Conservation (phyloP, 2,329 filamentous ascomycete genomes). For the Lecanosticta acicola region DNA sequence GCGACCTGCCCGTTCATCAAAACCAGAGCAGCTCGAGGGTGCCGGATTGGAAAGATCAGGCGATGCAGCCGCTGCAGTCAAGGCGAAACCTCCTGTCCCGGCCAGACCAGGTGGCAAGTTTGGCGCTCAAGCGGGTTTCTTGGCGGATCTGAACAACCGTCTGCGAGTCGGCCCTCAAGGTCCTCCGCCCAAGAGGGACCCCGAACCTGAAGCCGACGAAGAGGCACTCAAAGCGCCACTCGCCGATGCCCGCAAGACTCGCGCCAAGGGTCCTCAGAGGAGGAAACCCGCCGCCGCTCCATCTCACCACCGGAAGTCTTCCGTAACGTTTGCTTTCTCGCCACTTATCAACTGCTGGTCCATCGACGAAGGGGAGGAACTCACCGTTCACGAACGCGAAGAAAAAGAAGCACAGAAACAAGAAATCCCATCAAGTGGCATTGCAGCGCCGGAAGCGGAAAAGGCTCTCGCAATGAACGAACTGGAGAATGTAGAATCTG, state of each 20-base stretch:
- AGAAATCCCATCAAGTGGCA: neutral
- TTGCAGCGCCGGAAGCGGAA: conserved; percentile 20
- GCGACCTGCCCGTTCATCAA: conserved; percentile 50
- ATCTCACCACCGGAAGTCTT: conserved; percentile 45
- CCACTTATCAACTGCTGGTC: conserved; percentile 37
- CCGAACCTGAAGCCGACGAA: conserved; percentile 50
- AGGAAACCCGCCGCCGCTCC: conserved; percentile 61
- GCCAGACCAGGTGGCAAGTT: conserved; percentile 77
- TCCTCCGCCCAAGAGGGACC: conserved; percentile 60
- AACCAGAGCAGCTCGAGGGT: conserved; percentile 15
- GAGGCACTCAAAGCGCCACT: conserved; percentile 72
- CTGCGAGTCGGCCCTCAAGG: conserved; percentile 79
- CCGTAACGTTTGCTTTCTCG: conserved; percentile 39
- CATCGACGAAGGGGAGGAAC: conserved; percentile 39
- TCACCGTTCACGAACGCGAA: conserved; percentile 30
- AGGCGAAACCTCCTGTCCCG: conserved; percentile 79
- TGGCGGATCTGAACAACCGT: conserved; percentile 87
- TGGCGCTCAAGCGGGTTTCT: conserved; percentile 83
- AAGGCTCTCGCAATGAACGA: conserved; percentile 24
- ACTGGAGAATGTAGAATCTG: conserved; percentile 21
- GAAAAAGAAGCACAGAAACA: neutral
- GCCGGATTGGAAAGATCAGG: conserved; percentile 21
- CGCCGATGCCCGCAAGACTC: conserved; percentile 79
- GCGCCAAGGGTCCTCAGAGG: conserved; percentile 80
- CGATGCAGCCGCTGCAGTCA: conserved; percentile 33